Evolutionary conservation across 495 filamentous ascomycete species (phyloP), one percentile per base, ranked within the genome.

Genomic region (Penicillium cataractarum): DNA sequence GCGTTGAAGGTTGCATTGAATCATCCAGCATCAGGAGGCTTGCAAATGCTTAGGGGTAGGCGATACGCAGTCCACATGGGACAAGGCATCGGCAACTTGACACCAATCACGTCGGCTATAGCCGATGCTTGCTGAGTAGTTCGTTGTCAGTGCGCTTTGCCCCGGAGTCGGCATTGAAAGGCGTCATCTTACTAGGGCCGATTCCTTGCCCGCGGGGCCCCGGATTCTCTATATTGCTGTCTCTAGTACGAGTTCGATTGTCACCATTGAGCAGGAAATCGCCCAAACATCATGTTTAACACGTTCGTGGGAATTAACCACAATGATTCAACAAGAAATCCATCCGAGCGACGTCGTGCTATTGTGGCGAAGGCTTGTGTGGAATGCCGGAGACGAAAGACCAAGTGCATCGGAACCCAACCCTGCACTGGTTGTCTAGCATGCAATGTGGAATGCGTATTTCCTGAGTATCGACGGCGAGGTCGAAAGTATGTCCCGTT

Each of bases 391-490:
- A 40, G 63, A 33, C 51, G 63, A 39, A 65, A 65, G 26, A 65
- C 63, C 9, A 65, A 65, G 48, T 65, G 63, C 26, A 33, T 65
- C 19, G 63, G 63, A 26, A 65, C 63, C 2, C 57, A 61, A 13
- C 63, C 63, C 26, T 65, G 63, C 26, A 61, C 63, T 13, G 63
- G 63, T 4, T 65, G 63, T 53, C 22, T 61, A n/a, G 63, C 63
- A 4, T 65, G 63, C 24, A 65, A 65, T 33, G 63, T 61, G 15
- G 52, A 60, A 52, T 65, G 63, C 46, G 53, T 61, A n/a, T 65
- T 65, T 29, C 62, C 63, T 10, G 57, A 65, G 33, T 60, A 32
- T 37, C 63, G 63, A 19, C 63, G 63, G 37, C 52, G 63, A 53
- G 63, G 63, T 2, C 56, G 57, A 57, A 61, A 65, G 58, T 61